Base-by-base conservation (phyloP, 2,329 filamentous ascomycete species). In the Amauroascus verrucosus region DNA sequence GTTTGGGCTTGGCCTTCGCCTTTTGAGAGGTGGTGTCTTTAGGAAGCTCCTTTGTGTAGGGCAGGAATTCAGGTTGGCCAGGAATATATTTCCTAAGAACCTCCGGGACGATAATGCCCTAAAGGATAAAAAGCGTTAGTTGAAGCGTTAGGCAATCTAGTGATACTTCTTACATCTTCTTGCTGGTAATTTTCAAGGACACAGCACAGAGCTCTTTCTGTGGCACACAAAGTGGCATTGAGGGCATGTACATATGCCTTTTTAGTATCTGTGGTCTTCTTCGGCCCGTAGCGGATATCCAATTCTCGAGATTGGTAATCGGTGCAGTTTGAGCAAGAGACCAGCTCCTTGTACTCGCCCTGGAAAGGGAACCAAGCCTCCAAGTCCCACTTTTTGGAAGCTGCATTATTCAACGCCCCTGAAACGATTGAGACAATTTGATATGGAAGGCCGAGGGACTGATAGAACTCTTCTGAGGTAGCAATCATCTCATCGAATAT, bases 301-400 rank as follows among this genome's bases (percentile, higher is more conserved):
- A 98, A 79, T 61, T 89, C 90, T 54, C 93, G 81, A 22, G 88
- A 89, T 76, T 98, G 93, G 76, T 97, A 97, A 69, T 97, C 91
- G 43, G 88, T 95, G 76, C 93, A 98, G 75, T 98, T 98, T 57
- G 88, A 95, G 79, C 90, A 95, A 18, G 88, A 95, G 48, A 97
- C 93, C 26, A 98, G 81, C 74, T 97, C 93, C 75, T 97, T 97
- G 79, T 97, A 98, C 72, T 97, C 93, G 63, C 86, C 86, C 70
- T 97, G 90, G 77, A 86, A 94, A 14, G 88, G 89, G 70, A 95
- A 95, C 88, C 89, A 95, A 2, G 93, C 91, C 70, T 98, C 93
- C 20, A 98, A 78, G 65, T 98, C 93, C 68, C 85, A 90, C 73
- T 98, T 98, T 79, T 95, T 96, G 26, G 88, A 77, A 3, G 84